phyloP scores from a whole-genome alignment of 805 yeast species.

The Kazachstania martiniae region DNA sequence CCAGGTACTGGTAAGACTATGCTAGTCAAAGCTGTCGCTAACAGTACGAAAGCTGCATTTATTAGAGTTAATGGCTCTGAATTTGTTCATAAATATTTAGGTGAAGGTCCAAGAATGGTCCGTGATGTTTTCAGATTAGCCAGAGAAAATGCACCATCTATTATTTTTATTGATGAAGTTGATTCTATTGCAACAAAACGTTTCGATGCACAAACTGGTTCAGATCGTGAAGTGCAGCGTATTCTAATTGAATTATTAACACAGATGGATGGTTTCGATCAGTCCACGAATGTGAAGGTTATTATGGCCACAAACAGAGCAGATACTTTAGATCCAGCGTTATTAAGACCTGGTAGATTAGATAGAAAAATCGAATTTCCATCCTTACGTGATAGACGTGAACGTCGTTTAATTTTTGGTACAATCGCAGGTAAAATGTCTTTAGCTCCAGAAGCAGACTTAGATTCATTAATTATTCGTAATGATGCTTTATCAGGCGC shows the following conservation, averaged over 20 bases:
- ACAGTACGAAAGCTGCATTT: slow-evolving; percentile 88
- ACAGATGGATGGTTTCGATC: slow-evolving; percentile 99
- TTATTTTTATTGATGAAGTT: slow-evolving; percentile 95
- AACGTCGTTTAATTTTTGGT: slow-evolving; percentile 89
- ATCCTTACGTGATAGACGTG: slow-evolving; percentile 90
- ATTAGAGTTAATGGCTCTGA: slow-evolving; percentile 97
- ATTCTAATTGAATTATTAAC: slow-evolving; percentile 88
- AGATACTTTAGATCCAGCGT: slow-evolving; percentile 97
- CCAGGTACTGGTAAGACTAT: slow-evolving; percentile 99
- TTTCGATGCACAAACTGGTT: slow-evolving; percentile 99
- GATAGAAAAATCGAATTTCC: slow-evolving; percentile 98
- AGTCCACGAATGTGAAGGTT: slow-evolving; percentile 87
- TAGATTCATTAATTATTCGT: slow-evolving; percentile 87
- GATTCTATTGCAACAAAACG: slow-evolving; percentile 99
- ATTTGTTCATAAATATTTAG: slow-evolving; percentile 93
- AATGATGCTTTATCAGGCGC: slow-evolving; percentile 98
- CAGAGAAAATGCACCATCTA: slow-evolving; percentile 93
- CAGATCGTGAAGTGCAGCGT: slow-evolving; percentile 98
- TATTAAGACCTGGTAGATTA: slow-evolving; percentile 95
- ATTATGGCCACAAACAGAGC: slow-evolving; percentile 99
- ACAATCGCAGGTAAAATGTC: slow-evolving; percentile 97
- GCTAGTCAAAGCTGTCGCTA: slow-evolving; percentile 98
- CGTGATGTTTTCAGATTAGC: slow-evolving; percentile 97
- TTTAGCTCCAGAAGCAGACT: slow-evolving; percentile 92
- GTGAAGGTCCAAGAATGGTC: slow-evolving; percentile 99